These are phyloP conservation scores for Polychaeton citri DNA, from an alignment of 2,329 filamentous ascomycete genomes.

Conservation along the genomic window DNA sequence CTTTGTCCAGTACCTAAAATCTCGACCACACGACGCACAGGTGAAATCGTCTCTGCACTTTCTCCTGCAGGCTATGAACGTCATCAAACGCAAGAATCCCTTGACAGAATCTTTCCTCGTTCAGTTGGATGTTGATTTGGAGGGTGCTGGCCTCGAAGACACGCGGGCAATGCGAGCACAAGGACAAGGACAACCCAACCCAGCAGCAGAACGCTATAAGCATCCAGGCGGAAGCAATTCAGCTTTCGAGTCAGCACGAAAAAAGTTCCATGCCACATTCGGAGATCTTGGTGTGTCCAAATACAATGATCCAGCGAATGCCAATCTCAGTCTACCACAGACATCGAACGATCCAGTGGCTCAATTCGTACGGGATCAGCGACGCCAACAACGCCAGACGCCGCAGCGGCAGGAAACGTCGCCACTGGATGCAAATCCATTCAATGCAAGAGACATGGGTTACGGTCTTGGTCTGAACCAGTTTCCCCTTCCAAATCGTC, in stretches of 20 bases:
- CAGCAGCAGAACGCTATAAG: too few species aligned
- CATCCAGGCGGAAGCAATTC: too few species aligned
- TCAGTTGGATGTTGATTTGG: slow-evolving; percentile 83
- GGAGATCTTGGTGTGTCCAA: neutral
- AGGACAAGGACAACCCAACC: too few species aligned
- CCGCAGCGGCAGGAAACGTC: too few species aligned
- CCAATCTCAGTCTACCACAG: neutral
- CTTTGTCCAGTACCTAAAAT: slow-evolving; percentile 94
- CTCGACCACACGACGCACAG: slow-evolving; percentile 69
- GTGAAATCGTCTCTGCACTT: slow-evolving; percentile 77
- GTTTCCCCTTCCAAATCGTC: neutral
- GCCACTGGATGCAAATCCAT: too few species aligned
- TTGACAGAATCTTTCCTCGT: slow-evolving; percentile 90
- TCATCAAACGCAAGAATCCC: slow-evolving; percentile 74
- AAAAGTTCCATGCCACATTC: neutral
- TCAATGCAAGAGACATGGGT: too few species aligned
- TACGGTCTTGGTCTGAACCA: neutral
- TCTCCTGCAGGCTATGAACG: slow-evolving; percentile 78
- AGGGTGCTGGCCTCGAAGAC: slow-evolving; percentile 49
- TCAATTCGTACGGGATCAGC: too few species aligned
- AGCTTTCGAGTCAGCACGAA: too few species aligned
- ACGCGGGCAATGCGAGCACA: slow-evolving; percentile 10
- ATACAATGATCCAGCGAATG: neutral
- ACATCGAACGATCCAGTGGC: neutral
- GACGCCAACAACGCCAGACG: too few species aligned